Evolutionary conservation across 768 basidiomycete species (phyloP), one percentile per base, ranked within the genome.

Genomic region (Boletus tomentosulus): DNA sequence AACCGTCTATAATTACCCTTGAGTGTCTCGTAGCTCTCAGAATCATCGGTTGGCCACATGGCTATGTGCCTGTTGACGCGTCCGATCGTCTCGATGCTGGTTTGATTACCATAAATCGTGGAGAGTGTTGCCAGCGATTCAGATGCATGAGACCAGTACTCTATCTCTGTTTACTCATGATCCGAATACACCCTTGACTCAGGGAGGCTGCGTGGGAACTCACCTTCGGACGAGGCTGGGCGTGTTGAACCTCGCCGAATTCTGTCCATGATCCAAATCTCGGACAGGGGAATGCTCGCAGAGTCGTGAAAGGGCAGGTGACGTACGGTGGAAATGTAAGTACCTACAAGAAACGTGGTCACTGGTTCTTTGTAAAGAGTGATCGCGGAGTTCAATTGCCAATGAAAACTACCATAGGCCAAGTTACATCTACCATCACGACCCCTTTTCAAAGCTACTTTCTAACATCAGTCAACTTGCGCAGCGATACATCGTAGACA

Each of bases 401-500:
- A 37, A 22, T 11, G 41, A 30, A n/a, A 38, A 22, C 19, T 19
- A 19, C 19, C 19, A 19, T 19, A 19, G n/a, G 35, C 38, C 28
- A 46, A 3, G 16, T 4, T 33, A 33, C 33, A 43, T 13, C 3
- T 22, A 13, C 50, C 46, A 30, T 31, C 30, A 24, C 19, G 24
- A 30, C 7, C 33, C 35, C 24, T 9, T 46, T 46, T 45, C 54
- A 50, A 31, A 4, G 13, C 25, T 52, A 41, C 46, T 46, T 48
- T 44, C 33, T 35, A 47, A 13, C 44, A 12, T 39, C 43, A 28
- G 55, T 45, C 41, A 92, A 73, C 60, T 83, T 89, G 37, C 90
- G 78, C 33, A 92, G 71, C 34, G 89, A 89, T 15, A 92, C 82
- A 66, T 92, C 90, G 62, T 92, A 92, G 2, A 92, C 90, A 46